Base-by-base conservation (phyloP, 805 yeast species). In the Yarrowia deformans region DNA sequence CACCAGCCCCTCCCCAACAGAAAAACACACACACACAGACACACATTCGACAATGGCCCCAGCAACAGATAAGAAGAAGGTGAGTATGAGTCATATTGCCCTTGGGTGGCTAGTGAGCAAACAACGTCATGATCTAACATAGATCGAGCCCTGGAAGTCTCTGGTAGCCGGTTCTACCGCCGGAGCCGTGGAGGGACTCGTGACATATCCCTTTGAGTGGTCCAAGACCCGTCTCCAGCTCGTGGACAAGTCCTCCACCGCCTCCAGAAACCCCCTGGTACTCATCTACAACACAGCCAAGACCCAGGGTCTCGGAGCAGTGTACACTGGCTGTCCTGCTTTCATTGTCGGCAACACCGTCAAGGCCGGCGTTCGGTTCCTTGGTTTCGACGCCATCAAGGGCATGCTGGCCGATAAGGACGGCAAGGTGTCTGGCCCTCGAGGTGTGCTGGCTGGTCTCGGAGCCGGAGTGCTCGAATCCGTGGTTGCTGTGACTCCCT, bases 261-360 rank as follows among this genome's bases (percentile, higher is more conserved):
- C 87, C 14, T 88, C 97, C 2, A 83, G 93, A 73, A 94, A 95
- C 76, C 99, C 99, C 42, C 78, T 94, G 69, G 89, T 87, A 13
- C 83, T 94, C 70, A 90, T 95, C 71, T 86, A 86, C 77, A 88
- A 86, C 69, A 87, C 90, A 8, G 93, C 91, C 16, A 87, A 83
- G 73, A 84, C 85, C 3, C 97, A 93, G 77, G 98, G 99, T 29
- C 77, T 90, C 0, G 81, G 86, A 6, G 82, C 97, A 0, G 80
- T 94, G 61, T 94, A 94, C 77, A 93, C 93, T 6, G 99, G 99
- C 16, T 94, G 98, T 82, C 97, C 97, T 0, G 97, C 98, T 0
- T 91, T 93, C 75, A 97, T 94, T 40, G 89, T 93, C 45, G 99
- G 99, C 46, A 94, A 94, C 78, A 93, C 98, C 0, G 95, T 91